phyloP scores from a whole-genome alignment of 2,329 filamentous ascomycete genomes.

The Aspergillus ochraceus region DNA sequence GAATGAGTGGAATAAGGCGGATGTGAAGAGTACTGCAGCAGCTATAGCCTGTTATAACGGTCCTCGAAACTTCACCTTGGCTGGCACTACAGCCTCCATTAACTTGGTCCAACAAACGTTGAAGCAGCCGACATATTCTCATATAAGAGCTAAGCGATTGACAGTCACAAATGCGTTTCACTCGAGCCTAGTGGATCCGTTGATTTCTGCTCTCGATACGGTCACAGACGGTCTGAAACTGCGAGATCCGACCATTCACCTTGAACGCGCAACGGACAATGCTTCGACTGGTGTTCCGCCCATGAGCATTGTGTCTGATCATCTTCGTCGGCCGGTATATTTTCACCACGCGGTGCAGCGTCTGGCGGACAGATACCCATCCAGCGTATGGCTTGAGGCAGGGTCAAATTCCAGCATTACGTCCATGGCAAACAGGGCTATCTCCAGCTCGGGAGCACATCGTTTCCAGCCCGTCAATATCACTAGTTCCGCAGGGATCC shows the following conservation, averaged over 20 bases:
- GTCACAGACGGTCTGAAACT: conserved; percentile 32
- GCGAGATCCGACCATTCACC: conserved; percentile 29
- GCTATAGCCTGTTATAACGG: conserved; percentile 31
- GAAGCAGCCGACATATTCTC: neutral
- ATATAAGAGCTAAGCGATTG: conserved; percentile 38
- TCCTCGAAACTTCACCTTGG: conserved; percentile 20
- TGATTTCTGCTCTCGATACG: conserved; percentile 29
- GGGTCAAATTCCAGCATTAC: conserved; percentile 40
- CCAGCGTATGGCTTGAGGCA: conserved; percentile 41
- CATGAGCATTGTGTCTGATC: conserved; percentile 21
- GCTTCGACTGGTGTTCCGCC: neutral
- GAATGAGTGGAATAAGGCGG: neutral
- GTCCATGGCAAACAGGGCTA: conserved; percentile 31
- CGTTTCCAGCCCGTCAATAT: conserved; percentile 22
- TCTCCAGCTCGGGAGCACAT: conserved; percentile 10
- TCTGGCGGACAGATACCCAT: conserved; percentile 25
- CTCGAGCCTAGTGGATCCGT: conserved; percentile 40
- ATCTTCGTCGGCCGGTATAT: conserved; percentile 40
- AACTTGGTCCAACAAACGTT: conserved; percentile 14
- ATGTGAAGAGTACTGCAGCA: neutral
- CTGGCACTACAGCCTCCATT: conserved; percentile 19
- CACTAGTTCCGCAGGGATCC: conserved; percentile 4
- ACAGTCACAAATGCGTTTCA: conserved; percentile 53
- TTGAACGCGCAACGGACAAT: conserved; percentile 20
- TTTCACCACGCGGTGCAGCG: conserved; percentile 46